Evolutionary conservation across 2,329 filamentous ascomycete species (phyloP), one percentile per base, ranked within the genome.

Genomic region (Chrysosporium keratinophilum): DNA sequence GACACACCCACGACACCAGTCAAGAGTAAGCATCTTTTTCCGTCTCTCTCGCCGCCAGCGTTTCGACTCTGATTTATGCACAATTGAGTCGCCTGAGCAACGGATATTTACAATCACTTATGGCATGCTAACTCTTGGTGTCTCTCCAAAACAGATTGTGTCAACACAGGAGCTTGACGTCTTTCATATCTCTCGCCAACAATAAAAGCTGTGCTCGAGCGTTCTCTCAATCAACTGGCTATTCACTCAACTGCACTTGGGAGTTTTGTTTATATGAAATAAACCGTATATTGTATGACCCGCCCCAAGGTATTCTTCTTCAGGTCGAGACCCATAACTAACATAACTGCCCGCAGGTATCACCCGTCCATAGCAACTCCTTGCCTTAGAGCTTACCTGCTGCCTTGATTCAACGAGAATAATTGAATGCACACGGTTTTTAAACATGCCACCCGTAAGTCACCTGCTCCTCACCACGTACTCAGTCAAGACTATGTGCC

Each of bases 401-500:
- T 50, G 20, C 39, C 10, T 48, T 15, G n/a, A 2, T 5, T 17
- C 19, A 31, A 11, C 4, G 3, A 41, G 34, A 15, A 19, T 14
- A 5, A 54, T 33, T 55, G 47, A 54, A 57, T 53, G 48, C 33
- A 51, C 42, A 50, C 11, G 23, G 4, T 20, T 33, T 20, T 20
- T 15, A 14, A 74, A 68, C 63, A 81, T 81, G 78, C 76, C 77
- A 72, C 75, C 76, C 63, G 78, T 81, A 76, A 74, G 77, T 74
- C 56, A 33, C 55, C 54, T 54, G 49, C 52, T 28, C 33, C 33
- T 53, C 53, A 44, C 15, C 5, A 10, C 17, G n/a, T 23, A 4
- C 20, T 44, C 19, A 43, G 19, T 54, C 34, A 10, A 23, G 12
- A 19, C 33, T 43, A 34, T 19, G 17, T 23, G 23, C 34, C 11